These are phyloP conservation scores for Epithemia pelagica DNA, from an alignment of 108 stramenopile species.

Conservation along the genomic window DNA sequence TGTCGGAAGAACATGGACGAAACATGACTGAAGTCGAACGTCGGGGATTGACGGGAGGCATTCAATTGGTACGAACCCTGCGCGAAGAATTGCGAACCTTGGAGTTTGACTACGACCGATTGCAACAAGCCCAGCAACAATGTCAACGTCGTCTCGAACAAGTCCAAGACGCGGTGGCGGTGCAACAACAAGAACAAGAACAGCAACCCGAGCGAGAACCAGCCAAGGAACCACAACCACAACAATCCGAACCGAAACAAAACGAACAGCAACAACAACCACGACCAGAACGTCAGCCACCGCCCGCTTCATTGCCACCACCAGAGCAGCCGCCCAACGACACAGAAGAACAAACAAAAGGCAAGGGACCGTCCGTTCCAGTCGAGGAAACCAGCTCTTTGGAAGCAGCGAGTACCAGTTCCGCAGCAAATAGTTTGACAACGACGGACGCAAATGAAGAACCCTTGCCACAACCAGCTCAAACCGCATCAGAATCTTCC, in stretches of 20 bases:
- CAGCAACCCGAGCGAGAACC: neutral
- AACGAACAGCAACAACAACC: neutral
- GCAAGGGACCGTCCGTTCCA: no score
- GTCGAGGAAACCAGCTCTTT: no score
- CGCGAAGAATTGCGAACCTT: constrained; percentile 61
- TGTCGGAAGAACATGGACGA: constrained; percentile 63
- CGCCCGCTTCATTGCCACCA: neutral
- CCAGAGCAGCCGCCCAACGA: no score
- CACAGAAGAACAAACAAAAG: no score
- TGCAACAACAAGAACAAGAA: no score
- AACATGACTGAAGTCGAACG: constrained; percentile 55
- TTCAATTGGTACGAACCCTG: constrained; percentile 44
- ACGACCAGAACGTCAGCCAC: neutral
- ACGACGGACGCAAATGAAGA: no score
- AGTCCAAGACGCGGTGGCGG: neutral
- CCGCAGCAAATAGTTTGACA: no score
- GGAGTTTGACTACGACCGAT: constrained; percentile 32
- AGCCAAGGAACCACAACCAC: neutral
- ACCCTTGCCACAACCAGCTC: no score
- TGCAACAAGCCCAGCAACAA: neutral
- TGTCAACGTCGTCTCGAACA: neutral
- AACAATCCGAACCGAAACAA: neutral
- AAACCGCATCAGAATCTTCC: no score
- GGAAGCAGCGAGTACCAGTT: no score
- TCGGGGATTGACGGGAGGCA: constrained; percentile 62